Conservation (phyloP, 2,329 filamentous ascomycete genomes). For the Ilyonectria robusta region DNA sequence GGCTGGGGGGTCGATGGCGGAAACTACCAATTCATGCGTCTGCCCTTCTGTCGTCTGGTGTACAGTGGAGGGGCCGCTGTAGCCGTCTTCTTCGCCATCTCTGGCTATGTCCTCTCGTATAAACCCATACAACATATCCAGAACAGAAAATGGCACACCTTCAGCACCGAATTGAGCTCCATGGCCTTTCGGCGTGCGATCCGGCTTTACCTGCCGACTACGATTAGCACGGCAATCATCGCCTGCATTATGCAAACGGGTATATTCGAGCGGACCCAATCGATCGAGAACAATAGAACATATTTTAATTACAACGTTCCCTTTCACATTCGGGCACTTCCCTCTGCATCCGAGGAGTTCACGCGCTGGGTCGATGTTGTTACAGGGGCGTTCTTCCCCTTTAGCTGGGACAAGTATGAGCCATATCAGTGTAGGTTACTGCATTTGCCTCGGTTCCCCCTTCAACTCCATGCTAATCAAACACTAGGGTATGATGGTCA, state of each 20-base stretch:
- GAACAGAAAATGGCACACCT: constrained; percentile 52
- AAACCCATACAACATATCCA: constrained; percentile 63
- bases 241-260: constrained; percentile 60
- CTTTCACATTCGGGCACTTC: constrained; percentile 57
- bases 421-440: constrained; percentile 26
- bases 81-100: constrained; percentile 74
- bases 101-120: constrained; percentile 71
- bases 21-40: constrained; percentile 63
- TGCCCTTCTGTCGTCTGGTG: constrained; percentile 67
- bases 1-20: constrained; percentile 60
- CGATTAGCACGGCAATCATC: constrained; percentile 64
- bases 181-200: constrained; percentile 66
- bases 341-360: constrained; percentile 57
- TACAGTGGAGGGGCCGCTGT: constrained; percentile 71
- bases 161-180: constrained; percentile 62
- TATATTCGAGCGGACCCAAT: constrained; percentile 63
- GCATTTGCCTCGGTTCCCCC: constrained; percentile 36
- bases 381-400: too few species aligned
- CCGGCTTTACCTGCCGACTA: constrained; percentile 66
- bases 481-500: constrained; percentile 66
- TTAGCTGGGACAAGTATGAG: too few species aligned
- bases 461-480: constrained; percentile 37
- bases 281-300: constrained; percentile 58
- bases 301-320: constrained; percentile 60
- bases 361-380: constrained; percentile 56